Percentiles rank a stretch among this genome's conserved stretches.
Conservation (phyloP, 2,329 filamentous ascomycete genomes). For the Xylaria sp. region DNA sequence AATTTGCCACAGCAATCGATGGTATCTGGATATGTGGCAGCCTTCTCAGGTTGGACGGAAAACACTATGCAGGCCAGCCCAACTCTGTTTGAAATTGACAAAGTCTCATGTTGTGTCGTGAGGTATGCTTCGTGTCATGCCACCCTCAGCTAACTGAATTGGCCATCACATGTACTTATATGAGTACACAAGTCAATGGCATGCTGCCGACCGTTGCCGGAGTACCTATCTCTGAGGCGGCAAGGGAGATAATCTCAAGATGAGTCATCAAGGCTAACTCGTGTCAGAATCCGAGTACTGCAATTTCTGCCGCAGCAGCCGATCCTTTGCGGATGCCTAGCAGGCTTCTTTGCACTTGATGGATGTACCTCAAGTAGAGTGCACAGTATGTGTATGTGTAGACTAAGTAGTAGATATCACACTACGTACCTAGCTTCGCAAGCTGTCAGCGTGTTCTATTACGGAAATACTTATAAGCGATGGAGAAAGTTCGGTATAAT, state of each 20-base stretch:
- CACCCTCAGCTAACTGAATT: too few relatives aligned
- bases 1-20: too few relatives aligned
- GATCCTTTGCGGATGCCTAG: neutral
- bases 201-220: neutral
- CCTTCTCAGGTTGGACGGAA: too few relatives aligned
- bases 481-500: neutral
- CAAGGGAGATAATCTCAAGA: neutral
- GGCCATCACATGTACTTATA: too few relatives aligned
- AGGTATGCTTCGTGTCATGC: too few relatives aligned
- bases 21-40: too few relatives aligned
- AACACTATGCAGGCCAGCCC: too few relatives aligned
- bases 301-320: neutral
- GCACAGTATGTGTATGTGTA: constrained; percentile 20
- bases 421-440: neutral
- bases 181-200: neutral
- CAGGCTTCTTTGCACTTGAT: neutral
- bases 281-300: neutral
- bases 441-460: neutral
- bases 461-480: neutral
- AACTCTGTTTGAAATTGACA: too few relatives aligned
- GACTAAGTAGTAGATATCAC: neutral
- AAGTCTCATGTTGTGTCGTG: neutral
- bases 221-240: neutral
- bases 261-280: neutral
- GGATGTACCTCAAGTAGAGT: neutral